A percentile compares a stretch with the other conserved stretches of the same genome.
phyloP scores from a whole-genome alignment of 2,329 filamentous ascomycete species.

The Chaetomium sp. region DNA sequence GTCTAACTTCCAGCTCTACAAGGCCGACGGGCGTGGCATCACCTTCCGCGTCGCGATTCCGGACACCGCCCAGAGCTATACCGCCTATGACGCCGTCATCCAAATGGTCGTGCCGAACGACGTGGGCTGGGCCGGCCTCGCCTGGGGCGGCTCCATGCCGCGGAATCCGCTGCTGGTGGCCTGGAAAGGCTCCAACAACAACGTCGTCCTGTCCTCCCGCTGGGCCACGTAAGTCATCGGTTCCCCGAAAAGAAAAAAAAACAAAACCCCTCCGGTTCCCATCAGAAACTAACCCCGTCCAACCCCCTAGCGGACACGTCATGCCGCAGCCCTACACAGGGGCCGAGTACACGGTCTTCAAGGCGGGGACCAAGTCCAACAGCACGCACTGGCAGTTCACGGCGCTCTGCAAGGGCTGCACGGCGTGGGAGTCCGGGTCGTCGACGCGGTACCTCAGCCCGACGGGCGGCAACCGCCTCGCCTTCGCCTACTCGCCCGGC shows the following conservation, averaged over 20 bases:
- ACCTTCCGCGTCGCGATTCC: slow-evolving; percentile 36
- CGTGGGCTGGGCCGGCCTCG: slow-evolving; percentile 51
- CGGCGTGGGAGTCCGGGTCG: slow-evolving; percentile 22
- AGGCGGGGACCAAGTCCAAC: slow-evolving; percentile 44
- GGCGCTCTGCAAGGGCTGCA: slow-evolving; percentile 41
- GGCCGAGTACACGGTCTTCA: slow-evolving; percentile 41
- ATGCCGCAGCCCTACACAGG: slow-evolving; percentile 38
- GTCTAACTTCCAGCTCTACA: slow-evolving; percentile 36
- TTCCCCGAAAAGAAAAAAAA: too few relatives aligned
- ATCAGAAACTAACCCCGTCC: background rate
- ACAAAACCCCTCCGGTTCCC: background rate
- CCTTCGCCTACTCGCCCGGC: slow-evolving; percentile 36
- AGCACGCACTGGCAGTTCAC: slow-evolving; percentile 47
- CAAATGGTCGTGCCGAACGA: slow-evolving; percentile 48
- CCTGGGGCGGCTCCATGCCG: slow-evolving; percentile 53
- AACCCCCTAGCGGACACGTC: slow-evolving; percentile 38
- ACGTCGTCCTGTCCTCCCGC: slow-evolving; percentile 45
- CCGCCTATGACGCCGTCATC: slow-evolving; percentile 33
- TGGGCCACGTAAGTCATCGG: slow-evolving; percentile 46
- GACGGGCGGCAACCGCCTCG: slow-evolving; percentile 37
- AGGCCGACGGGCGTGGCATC: slow-evolving; percentile 42
- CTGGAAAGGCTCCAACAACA: slow-evolving; percentile 45
- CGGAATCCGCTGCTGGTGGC: slow-evolving; percentile 49
- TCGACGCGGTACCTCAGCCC: slow-evolving; percentile 33
- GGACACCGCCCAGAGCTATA: slow-evolving; percentile 22